Evolutionary conservation across 1,284 basidiomycete genomes (phyloP).

Genomic region (Ganoderma leucocontextum): DNA sequence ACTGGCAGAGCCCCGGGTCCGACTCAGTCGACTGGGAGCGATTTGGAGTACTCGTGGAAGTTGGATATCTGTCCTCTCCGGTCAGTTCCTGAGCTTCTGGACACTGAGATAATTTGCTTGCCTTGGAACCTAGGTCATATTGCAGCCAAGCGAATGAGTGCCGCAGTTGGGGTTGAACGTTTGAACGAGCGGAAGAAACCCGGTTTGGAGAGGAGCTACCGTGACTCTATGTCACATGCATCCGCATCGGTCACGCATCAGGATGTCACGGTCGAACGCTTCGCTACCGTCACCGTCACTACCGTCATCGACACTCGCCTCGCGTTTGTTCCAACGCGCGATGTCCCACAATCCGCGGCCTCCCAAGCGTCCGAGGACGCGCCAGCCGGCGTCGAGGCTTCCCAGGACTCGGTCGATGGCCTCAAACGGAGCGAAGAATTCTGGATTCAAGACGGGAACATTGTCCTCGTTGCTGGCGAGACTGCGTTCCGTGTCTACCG

Average conservation of each 20-base stretch:
- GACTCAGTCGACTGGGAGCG: background rate
- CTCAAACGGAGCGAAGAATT: constrained; percentile 47
- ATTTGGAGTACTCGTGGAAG: background rate
- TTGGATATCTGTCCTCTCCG: background rate
- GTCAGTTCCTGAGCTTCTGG: background rate
- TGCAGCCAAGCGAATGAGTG: background rate
- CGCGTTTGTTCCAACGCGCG: background rate
- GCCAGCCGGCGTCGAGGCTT: background rate
- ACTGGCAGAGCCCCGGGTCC: background rate
- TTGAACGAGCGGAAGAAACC: background rate
- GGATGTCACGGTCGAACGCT: no score
- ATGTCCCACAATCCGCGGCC: background rate
- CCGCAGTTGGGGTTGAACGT: background rate
- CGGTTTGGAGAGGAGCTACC: background rate
- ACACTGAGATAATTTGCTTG: background rate
- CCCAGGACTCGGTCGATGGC: background rate
- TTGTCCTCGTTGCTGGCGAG: constrained; percentile 61
- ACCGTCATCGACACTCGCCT: no score
- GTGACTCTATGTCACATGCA: background rate
- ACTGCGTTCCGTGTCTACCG: constrained; percentile 74
- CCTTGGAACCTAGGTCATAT: background rate
- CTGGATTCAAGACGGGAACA: constrained; percentile 76
- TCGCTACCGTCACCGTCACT: no score
- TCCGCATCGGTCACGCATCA: background rate
- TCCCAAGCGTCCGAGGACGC: background rate